Conservation (phyloP, 2,329 filamentous ascomycete genomes). For the Rosellinia necatrix region DNA sequence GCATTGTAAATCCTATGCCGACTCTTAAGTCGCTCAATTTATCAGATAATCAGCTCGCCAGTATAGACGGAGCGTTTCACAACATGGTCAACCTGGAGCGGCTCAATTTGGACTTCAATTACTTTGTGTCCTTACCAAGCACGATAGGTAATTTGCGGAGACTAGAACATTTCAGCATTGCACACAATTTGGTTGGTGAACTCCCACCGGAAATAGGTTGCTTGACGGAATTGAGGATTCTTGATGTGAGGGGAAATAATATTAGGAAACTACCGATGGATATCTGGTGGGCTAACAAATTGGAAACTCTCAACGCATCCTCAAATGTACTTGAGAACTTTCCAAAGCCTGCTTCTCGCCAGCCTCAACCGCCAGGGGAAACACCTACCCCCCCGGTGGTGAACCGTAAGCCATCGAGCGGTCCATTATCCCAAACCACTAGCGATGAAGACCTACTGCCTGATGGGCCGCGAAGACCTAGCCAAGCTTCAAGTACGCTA, state of each 20-base stretch:
- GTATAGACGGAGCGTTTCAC: conserved; percentile 85
- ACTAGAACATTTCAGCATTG: conserved; percentile 91
- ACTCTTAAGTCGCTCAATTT: conserved; percentile 87
- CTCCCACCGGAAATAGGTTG: conserved; percentile 88
- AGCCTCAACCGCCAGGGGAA: conserved; percentile 64
- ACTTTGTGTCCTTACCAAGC: conserved; percentile 86
- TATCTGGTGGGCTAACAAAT: conserved; percentile 90
- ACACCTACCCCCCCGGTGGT: conserved; percentile 42
- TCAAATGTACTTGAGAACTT: conserved; percentile 92
- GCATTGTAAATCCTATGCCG: conserved; percentile 75
- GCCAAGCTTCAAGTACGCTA: conserved; percentile 78
- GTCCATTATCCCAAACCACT: conserved; percentile 63
- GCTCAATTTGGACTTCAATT: conserved; percentile 90
- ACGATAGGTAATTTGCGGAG: conserved; percentile 83
- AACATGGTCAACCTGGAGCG: conserved; percentile 87
- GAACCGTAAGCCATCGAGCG: conserved; percentile 48
- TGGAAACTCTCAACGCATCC: conserved; percentile 92
- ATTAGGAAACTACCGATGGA: conserved; percentile 86
- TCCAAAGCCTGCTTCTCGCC: conserved; percentile 79
- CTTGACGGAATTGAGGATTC: conserved; percentile 78
- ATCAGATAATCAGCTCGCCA: conserved; percentile 87
- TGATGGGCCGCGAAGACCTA: conserved; percentile 71
- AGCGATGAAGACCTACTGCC: conserved; percentile 76
- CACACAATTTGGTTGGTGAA: conserved; percentile 84
- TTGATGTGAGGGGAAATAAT: conserved; percentile 94